Base-by-base conservation (phyloP, 1,284 basidiomycete species). In the Omphalotus olearius region DNA sequence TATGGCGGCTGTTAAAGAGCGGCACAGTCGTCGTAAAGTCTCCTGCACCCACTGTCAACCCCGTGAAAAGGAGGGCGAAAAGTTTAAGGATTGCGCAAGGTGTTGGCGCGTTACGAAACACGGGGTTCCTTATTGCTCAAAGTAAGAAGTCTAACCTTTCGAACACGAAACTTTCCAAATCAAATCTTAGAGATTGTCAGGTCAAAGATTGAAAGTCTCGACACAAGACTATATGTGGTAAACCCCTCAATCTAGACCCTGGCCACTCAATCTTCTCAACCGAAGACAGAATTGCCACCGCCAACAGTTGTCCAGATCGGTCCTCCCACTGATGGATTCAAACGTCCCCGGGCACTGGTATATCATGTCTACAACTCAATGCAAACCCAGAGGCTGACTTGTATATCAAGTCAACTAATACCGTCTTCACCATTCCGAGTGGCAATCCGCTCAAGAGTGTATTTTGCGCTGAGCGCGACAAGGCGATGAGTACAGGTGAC, bases 401-500 rank as follows among this genome's bases (percentile, higher is more conserved):
- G 17, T n/a, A 52, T 25, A 17, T 55, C n/a, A 26, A 28, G 25
- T 4, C 25, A 4, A 16, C 26, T 28, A 10, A 28, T 5, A 10
- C 26, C 10, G 26, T 10, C 4, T 39, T 13, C 14, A 16, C 18
- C 26, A 23, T 17, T 18, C 5, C 16, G 16, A 5, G 38, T 52
- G 1, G 57, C 50, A 35, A 46, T 49, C 9, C 57, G 52, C 14
- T 51, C 47, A 50, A 56, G n/a, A 38, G 39, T 3, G 43, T 53
- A 3, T 51, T 55, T 25, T 50, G 51, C 1, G 38, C 45, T 36
- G 51, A 38, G 23, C 55, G 57, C 47, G 51, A 58, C 35, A 50
- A 49, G 39, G 57, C 55, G 4, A 56, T 58, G 57, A 47, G 48
- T 5, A 56, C 51, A 1, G 57, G 55, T 6, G 53, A 56, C 33